phyloP scores from a whole-genome alignment of 2,329 filamentous ascomycete species.

The Tolypocladium sp. region DNA sequence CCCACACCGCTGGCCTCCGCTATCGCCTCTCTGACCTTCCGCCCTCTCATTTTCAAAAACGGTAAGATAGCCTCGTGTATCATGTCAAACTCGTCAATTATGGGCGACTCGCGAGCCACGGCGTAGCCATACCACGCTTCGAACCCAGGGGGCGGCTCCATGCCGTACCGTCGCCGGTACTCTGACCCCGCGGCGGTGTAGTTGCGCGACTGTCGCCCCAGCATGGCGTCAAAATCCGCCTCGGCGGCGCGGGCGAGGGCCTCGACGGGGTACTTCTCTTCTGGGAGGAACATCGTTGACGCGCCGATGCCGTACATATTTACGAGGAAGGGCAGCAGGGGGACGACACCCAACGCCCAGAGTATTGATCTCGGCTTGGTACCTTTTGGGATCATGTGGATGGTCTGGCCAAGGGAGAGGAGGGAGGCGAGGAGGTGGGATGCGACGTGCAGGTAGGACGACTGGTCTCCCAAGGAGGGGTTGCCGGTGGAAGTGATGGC shows the following conservation, averaged over 20 bases:
- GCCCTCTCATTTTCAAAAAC: slow-evolving; percentile 28
- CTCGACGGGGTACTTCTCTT: slow-evolving; percentile 26
- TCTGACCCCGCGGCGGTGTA: slow-evolving; percentile 25
- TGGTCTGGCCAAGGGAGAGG: slow-evolving; percentile 20
- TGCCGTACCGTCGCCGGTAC: slow-evolving; percentile 32
- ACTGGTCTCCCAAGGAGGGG: slow-evolving; percentile 12
- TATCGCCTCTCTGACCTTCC: slow-evolving; percentile 20
- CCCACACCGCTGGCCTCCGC: slow-evolving; percentile 6
- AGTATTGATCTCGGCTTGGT: slow-evolving; percentile 14
- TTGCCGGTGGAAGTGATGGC: slow-evolving; percentile 17
- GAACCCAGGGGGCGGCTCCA: slow-evolving; percentile 37
- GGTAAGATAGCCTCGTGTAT: slow-evolving; percentile 30
- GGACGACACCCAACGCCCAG: slow-evolving; percentile 19
- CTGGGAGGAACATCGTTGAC: not conserved
- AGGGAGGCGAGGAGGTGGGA: slow-evolving; percentile 17
- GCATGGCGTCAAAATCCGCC: slow-evolving; percentile 17
- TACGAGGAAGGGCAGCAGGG: slow-evolving; percentile 20
- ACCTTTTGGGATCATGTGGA: slow-evolving; percentile 19
- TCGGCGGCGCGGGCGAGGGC: slow-evolving; percentile 17
- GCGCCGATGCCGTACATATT: slow-evolving; percentile 15
- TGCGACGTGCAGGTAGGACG: slow-evolving; percentile 15
- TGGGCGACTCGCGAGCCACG: slow-evolving; percentile 23
- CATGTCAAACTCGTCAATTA: slow-evolving; percentile 42
- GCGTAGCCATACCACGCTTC: slow-evolving; percentile 36
- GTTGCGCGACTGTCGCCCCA: slow-evolving; percentile 26